Base-by-base conservation (phyloP, 1,284 basidiomycete genomes). In the Rhodotorula sp. region DNA sequence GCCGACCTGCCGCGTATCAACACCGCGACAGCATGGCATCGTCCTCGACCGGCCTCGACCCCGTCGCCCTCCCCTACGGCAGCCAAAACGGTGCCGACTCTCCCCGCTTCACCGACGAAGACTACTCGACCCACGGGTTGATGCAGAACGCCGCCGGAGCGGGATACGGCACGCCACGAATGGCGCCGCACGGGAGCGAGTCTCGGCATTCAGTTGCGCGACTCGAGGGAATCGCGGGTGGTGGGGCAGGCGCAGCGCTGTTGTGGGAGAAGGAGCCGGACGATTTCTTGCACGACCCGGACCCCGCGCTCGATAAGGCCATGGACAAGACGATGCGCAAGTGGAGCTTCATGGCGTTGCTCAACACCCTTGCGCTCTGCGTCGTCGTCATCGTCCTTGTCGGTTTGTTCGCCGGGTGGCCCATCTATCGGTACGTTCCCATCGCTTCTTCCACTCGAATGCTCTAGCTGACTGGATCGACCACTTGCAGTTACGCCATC, bases 231-330 rank as follows among this genome's bases (percentile, higher is more conserved):
- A 66, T 70, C 17, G 47, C 68, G 27, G 63, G 64, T 17, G 67
- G 60, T 4, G 62, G 62, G 20, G 66, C 69, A 9, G 55, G 61
- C 13, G 49, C 68, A 2, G 59, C 62, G 5, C 32, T 78, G 55
- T 53, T 78, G 53, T 77, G 76, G 76, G 71, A 71, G 49, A 72
- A 76, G 62, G 74, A 75, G 63, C 62, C 62, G 53, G 76, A 78
- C 48, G 77, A 77, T 58, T 77, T 70, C 57, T 62, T 74, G 48
- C 70, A 74, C 59, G 67, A 75, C 46, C 65, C 70, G 13, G 70
- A 76, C 15, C 76, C 68, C n/a, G 74, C 64, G 19, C 55, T 72
- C 32, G 76, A 73, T 54, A 68, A 63, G 64, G 61, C 36, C 55
- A 72, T 74, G 64, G 73, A 70, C 68, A 68, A 64, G 61, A 67